Conservation (phyloP, 345 rosid species). For the Ceriops tagal region DNA sequence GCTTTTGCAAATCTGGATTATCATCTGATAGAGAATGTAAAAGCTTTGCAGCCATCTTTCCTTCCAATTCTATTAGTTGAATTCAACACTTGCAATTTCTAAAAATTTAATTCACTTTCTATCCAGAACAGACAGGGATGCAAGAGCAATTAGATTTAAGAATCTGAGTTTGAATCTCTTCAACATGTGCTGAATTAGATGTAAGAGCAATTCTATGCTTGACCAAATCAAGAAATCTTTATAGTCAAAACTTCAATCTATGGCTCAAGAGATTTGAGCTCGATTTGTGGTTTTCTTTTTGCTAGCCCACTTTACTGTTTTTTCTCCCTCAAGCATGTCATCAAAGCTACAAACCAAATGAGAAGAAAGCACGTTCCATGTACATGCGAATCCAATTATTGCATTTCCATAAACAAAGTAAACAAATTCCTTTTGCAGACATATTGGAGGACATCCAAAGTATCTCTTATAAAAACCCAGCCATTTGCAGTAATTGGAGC, state of each 20-base stretch:
- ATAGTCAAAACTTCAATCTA: too few relatives aligned
- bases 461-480: slow-evolving; percentile 9
- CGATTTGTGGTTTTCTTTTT: too few relatives aligned
- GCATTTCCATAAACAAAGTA: neutral
- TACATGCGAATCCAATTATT: neutral
- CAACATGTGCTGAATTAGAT: slow-evolving; percentile 3
- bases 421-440: neutral
- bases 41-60: slow-evolving; percentile 86
- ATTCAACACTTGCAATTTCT: neutral
- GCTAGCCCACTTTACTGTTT: neutral
- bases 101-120: neutral
- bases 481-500: slow-evolving; percentile 38
- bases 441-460: slow-evolving; percentile 19
- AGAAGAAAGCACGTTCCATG: slow-evolving; percentile 9
- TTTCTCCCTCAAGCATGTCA: slow-evolving; percentile 21
- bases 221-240: slow-evolving; percentile 11
- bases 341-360: slow-evolving; percentile 25
- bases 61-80: neutral
- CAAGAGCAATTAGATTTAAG: neutral
- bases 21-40: slow-evolving; percentile 90
- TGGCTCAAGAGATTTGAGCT: too few relatives aligned
- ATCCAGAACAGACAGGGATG: neutral
- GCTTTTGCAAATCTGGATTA: slow-evolving; percentile 86
- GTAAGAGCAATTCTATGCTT: slow-evolving; percentile 18
- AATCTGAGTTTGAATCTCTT: slow-evolving; percentile 17